Conservation (phyloP, 176 grass and related monocot species). For the Miscanthus lutarioriparius region DNA sequence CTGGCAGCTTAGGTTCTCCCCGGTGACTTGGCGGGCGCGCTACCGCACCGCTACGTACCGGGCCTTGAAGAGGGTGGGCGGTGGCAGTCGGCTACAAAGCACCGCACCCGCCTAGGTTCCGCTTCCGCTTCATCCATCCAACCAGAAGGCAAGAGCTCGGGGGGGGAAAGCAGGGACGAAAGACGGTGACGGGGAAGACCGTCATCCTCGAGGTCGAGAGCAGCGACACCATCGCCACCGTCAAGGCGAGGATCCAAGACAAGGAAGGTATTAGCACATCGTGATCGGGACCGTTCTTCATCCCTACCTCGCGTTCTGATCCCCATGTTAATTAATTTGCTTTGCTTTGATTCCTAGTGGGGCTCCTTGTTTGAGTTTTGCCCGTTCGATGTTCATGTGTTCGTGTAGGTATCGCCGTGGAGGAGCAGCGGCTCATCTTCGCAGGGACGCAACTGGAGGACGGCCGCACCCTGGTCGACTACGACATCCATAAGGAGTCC, state of each 20-base stretch:
- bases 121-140: not conserved
- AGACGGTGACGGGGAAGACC: constrained; percentile 64
- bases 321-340: not conserved
- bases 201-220: constrained; percentile 65
- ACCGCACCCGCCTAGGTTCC: not conserved
- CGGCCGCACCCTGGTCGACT: constrained; percentile 44
- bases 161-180: not conserved
- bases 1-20: not conserved
- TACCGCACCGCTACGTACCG: not conserved
- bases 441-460: constrained; percentile 51
- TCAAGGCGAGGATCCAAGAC: constrained; percentile 76
- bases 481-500: constrained; percentile 39
- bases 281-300: not conserved
- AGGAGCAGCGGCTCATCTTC: constrained; percentile 58
- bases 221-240: constrained; percentile 65
- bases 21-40: constrained; percentile 13
- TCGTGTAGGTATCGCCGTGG: constrained; percentile 8
- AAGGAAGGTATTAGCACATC: constrained; percentile 36
- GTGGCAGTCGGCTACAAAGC: not conserved
- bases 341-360: not conserved
- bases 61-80: not conserved
- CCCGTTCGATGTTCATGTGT: not conserved
- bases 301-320: not conserved
- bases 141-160: not conserved
- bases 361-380: not conserved